Conservation (phyloP, 129 eudicot genomes). For the Flaveria bidentis region DNA sequence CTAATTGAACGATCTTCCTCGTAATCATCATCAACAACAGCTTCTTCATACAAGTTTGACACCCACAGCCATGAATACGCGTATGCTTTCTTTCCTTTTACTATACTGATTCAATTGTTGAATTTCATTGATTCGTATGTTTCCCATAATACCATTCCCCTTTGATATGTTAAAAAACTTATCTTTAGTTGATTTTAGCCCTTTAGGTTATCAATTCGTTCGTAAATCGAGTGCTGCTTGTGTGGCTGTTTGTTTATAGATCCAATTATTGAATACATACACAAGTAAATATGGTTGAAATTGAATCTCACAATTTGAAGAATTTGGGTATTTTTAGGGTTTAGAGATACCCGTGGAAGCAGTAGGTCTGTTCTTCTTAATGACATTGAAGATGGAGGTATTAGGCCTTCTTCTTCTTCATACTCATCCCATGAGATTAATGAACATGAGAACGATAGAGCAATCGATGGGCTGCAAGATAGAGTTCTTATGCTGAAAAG, state of each 20-base stretch:
- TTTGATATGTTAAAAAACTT: background rate
- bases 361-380: constrained; percentile 82
- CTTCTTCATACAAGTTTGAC: background rate
- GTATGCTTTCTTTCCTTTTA: constrained; percentile 19
- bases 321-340: background rate
- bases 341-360: constrained; percentile 50
- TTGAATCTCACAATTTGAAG: background rate
- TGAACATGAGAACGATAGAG: constrained; percentile 88
- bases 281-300: background rate
- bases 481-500: constrained; percentile 87
- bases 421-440: constrained; percentile 74
- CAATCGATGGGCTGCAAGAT: constrained; percentile 82
- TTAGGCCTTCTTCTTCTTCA: constrained; percentile 71
- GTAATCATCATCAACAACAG: constrained; percentile 25
- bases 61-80: constrained; percentile 29
- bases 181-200: background rate
- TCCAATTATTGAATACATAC: background rate
- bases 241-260: background rate
- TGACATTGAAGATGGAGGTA: constrained; percentile 93
- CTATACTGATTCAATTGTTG: constrained; percentile 1
- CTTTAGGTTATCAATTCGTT: background rate
- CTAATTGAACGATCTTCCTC: constrained; percentile 9
- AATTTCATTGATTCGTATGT: background rate
- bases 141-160: background rate
- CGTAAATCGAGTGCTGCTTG: background rate